Evolutionary conservation across 164 flowering plant species (phyloP).

Genomic region (Sextonia rubra): DNA sequence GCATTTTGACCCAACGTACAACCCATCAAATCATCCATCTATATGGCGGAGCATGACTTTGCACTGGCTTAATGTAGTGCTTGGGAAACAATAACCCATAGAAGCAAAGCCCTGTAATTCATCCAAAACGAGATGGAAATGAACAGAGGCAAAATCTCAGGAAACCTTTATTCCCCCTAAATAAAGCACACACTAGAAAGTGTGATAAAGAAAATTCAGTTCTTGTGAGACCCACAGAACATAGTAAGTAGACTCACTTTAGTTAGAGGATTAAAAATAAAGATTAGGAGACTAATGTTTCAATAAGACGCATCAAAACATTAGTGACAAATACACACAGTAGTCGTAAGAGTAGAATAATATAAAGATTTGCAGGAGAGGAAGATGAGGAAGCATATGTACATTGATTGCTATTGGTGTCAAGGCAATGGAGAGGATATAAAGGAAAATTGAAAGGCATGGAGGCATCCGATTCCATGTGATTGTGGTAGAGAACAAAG

Average conservation of each 20-base stretch:
- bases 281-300: neutral
- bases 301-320: neutral
- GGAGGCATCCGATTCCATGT: constrained; percentile 10
- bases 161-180: neutral
- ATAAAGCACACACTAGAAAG: constrained; percentile 17
- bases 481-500: constrained; percentile 6
- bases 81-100: neutral
- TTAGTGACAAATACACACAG: neutral
- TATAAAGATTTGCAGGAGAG: neutral
- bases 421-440: neutral
- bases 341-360: neutral
- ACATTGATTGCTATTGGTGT: too few species aligned
- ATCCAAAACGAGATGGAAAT: neutral
- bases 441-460: constrained; percentile 2
- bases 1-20: too few species aligned
- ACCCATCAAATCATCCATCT: neutral
- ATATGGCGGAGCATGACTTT: neutral
- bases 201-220: constrained; percentile 17
- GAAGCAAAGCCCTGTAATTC: neutral
- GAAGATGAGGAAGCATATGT: neutral
- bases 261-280: neutral
- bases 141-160: neutral
- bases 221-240: constrained; percentile 13
- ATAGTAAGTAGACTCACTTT: neutral
- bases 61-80: neutral